Base-by-base conservation (phyloP, 139 green algal species). In the Chlamydomonas incerta region DNA sequence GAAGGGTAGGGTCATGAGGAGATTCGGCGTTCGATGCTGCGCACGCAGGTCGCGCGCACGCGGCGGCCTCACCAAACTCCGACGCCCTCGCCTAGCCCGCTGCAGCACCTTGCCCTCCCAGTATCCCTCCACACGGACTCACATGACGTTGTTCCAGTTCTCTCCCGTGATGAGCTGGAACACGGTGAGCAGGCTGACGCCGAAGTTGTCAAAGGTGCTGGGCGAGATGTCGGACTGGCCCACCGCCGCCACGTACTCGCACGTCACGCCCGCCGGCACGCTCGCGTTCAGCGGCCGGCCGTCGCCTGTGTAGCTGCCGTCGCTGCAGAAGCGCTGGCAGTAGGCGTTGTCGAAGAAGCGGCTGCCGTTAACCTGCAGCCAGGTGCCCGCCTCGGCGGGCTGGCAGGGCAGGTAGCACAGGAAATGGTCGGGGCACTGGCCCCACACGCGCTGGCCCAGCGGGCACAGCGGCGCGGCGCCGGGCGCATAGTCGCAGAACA, bases 201-300 rank as follows among this genome's bases (percentile, higher is more conserved):
- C 93, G 52, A 95, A 90, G 85, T 91, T 90, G 80, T 95, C 91
- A 80, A 95, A 95, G 69, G 90, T 91, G 68, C 88, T 81, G 23
- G 83, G 46, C 10, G 84, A 33, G 29, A 91, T 70, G 28, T 81
- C 60, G 31, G 75, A 41, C 26, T 87, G 63, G 10, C 92, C 92
- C 47, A 93, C 88, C 29, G 90, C 76, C n/a, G 46, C 46, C 28
- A 77, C 41, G 28, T 15, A 63, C 71, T 63, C 71, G 41, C 46
- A 77, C 11, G 9, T 1, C 26, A 62, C 29, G 46, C 28, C 46
- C 35, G 37, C 10, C 17, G 35, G 11, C 15, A 17, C 41, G 41
- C 14, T 41, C 24, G 41, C 41, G 46, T 58, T 63, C 14, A 31
- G 70, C 52, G 57, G 1, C 21, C 34, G 23, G 24, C n/a, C 29